phyloP scores from a whole-genome alignment of 768 basidiomycete species.

The Psilocybe cubensis region DNA sequence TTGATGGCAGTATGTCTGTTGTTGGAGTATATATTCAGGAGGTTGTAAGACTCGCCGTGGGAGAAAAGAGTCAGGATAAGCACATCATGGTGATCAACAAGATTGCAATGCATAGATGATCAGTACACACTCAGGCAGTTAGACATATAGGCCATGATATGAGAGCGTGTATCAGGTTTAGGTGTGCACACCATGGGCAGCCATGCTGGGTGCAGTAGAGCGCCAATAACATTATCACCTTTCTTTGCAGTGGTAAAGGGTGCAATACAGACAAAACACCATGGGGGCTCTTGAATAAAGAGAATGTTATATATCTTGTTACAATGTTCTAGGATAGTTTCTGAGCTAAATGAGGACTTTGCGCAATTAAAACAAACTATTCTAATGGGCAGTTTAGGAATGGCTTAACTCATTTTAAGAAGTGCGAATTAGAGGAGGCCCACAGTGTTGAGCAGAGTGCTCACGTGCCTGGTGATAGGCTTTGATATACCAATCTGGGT shows the following conservation, averaged over 20 bases:
- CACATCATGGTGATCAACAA: conserved; percentile 7
- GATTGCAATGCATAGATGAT: neutral
- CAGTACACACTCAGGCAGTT: too few species aligned
- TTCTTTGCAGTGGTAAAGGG: neutral
- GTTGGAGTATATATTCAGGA: neutral
- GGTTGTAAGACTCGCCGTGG: neutral
- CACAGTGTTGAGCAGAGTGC: neutral
- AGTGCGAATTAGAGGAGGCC: neutral
- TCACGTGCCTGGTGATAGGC: neutral
- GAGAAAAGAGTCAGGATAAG: too few species aligned
- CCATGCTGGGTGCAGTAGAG: neutral
- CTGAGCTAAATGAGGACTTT: neutral
- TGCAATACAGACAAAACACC: neutral
- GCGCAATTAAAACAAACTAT: neutral
- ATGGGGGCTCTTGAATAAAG: conserved; percentile 1
- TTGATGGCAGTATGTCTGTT: neutral
- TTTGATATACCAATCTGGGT: too few species aligned
- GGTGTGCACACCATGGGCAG: neutral
- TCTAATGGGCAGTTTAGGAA: neutral
- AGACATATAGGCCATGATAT: neutral
- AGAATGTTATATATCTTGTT: neutral
- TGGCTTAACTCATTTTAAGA: neutral
- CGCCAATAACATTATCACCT: neutral
- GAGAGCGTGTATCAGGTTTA: neutral
- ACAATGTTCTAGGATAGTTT: neutral